Conservation (phyloP, 805 yeast species). For the Schwanniomyces pseudopolymorphus region DNA sequence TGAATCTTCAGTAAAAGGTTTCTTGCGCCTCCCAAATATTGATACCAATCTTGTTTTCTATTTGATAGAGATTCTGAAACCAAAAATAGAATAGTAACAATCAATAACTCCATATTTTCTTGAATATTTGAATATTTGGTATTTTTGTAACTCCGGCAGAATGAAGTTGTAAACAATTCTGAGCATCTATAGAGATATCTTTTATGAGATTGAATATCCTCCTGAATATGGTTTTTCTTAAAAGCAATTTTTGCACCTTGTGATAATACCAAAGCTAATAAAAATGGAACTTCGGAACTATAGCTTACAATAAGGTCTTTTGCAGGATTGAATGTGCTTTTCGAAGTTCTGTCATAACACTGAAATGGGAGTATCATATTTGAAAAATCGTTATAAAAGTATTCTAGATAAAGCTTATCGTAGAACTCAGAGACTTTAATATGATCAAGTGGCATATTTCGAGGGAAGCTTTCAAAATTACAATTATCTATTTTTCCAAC, state of each 20-base stretch:
- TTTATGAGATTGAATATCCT: constrained; percentile 65
- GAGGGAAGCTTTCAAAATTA: constrained; percentile 12
- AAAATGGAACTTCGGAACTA: constrained; percentile 57
- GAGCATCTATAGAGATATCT: constrained; percentile 62
- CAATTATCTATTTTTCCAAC: not conserved
- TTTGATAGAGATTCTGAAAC: constrained; percentile 61
- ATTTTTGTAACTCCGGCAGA: constrained; percentile 12
- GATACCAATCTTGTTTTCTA: constrained; percentile 56
- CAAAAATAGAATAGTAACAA: constrained; percentile 61
- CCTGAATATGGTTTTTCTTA: constrained; percentile 39
- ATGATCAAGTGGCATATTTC: constrained; percentile 28
- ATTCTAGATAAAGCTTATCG: constrained; percentile 33
- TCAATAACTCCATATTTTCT: constrained; percentile 62
- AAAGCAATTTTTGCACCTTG: constrained; percentile 66
- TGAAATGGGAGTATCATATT: constrained; percentile 36
- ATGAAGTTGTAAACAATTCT: constrained; percentile 50
- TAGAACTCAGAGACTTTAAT: constrained; percentile 23
- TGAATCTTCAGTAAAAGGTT: constrained; percentile 50
- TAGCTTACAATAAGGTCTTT: constrained; percentile 60
- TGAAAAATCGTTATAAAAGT: constrained; percentile 37
- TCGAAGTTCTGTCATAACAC: constrained; percentile 27
- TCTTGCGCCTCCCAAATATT: constrained; percentile 64
- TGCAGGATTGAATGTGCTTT: constrained; percentile 46
- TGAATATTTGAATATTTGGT: constrained; percentile 32
- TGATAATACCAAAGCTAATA: constrained; percentile 69